Base-by-base conservation (phyloP, 2,329 filamentous ascomycete species). In the Teratosphaeria viscida region DNA sequence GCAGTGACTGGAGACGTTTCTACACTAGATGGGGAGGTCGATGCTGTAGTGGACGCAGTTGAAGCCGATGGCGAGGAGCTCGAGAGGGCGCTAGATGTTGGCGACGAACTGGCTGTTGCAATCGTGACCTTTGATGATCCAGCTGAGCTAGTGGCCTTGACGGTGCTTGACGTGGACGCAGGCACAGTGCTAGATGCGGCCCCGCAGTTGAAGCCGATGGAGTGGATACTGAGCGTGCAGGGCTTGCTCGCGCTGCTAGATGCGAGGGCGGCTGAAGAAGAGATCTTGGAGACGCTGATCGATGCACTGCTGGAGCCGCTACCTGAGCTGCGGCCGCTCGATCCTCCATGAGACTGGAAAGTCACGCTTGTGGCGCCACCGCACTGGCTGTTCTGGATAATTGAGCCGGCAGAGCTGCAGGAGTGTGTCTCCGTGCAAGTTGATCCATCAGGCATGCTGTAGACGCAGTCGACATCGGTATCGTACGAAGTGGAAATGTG, bases 361-460 rank as follows among this genome's bases (percentile, higher is more conserved):
- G 83, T 85, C 62, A 96, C 90, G 60, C 84, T 85, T 72, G 82
- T 90, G 65, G 92, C 92, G 75, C 92, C 92, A 83, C 91, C 92
- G 73, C 92, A 97, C 81, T 96, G 90, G 62, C 79, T 84, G 82
- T 96, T 96, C 76, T 84, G 77, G 68, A 96, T 80, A 54, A 81
- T 82, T 60, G 84, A 86, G 68, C 89, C 89, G 16, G 80, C 77
- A 59, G 81, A 78, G 64, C 80, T 83, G 82, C 90, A 95, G 57
- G 79, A 71, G 65, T 82, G 78, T 63, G 83, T 85, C 68, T 95
- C 88, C 78, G 89, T 92, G 85, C 92, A 97, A 61, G 75, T 83
- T 14, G 84, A 86, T 67, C 89, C 89, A 72, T 92, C 89, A 2
- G 85, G 82, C 90, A 96, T 95, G 69, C 80, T 82, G 77, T 92